phyloP scores from a whole-genome alignment of 345 rosid genomes.

The Aethionema arabicum region DNA sequence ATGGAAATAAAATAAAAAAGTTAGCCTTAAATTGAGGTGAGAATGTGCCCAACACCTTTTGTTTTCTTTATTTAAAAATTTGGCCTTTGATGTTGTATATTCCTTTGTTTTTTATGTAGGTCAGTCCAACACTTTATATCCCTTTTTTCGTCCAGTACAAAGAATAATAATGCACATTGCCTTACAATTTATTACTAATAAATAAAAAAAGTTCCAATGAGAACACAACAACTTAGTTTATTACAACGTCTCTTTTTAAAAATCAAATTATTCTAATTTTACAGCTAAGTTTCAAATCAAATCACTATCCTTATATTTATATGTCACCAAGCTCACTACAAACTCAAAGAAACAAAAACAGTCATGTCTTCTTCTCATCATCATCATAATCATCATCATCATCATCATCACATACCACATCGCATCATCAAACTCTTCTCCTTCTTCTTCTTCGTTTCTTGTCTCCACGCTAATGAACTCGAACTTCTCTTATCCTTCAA shows the following conservation, averaged over 20 bases:
- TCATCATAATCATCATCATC: constrained; percentile 29
- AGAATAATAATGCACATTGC: constrained; percentile 32
- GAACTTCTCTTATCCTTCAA: constrained; percentile 71
- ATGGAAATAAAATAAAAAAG: not conserved
- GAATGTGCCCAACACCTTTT: constrained; percentile 34
- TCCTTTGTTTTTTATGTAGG: constrained; percentile 27
- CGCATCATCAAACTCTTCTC: constrained; percentile 37
- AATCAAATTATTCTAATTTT: constrained; percentile 17
- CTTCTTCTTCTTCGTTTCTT: constrained; percentile 36
- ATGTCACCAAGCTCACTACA: constrained; percentile 15
- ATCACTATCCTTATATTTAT: constrained; percentile 19
- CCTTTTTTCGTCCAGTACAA: constrained; percentile 30
- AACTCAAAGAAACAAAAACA: constrained; percentile 27
- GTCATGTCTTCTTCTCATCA: constrained; percentile 33
- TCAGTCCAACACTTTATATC: constrained; percentile 28
- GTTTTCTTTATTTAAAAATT: constrained; percentile 30
- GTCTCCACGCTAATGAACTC: constrained; percentile 47
- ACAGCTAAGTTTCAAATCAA: constrained; percentile 52
- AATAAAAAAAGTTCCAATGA: not conserved
- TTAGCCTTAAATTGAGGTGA: constrained; percentile 19
- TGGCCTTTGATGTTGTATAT: constrained; percentile 21
- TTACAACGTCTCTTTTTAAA: too few relatives aligned
- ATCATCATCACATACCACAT: constrained; percentile 17
- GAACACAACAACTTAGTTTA: too few relatives aligned
- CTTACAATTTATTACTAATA: constrained; percentile 3